These are phyloP conservation scores for Zygoascus biomembranicola DNA, from an alignment of 805 yeast genomes.

Conservation along the genomic window DNA sequence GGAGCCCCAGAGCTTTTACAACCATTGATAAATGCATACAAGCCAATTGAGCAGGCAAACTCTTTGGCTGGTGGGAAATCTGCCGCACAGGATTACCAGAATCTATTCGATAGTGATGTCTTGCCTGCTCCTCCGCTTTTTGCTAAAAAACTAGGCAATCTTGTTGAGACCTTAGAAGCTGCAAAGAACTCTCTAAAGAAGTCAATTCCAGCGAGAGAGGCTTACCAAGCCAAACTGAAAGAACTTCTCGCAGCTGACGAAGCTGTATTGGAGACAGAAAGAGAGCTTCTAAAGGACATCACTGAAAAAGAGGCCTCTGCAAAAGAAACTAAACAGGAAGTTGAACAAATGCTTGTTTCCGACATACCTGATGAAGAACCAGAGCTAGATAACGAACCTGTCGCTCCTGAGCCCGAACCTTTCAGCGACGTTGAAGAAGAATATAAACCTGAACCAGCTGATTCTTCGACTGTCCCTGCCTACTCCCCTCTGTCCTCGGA, in stretches of 20 bases:
- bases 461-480: conserved; percentile 14
- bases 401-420: background rate
- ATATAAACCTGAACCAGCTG: background rate
- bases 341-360: conserved; percentile 12
- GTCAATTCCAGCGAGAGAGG: conserved; percentile 19
- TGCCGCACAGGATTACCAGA: conserved; percentile 8
- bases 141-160: conserved; percentile 20
- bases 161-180: conserved; percentile 19
- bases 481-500: conserved; percentile 23
- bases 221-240: conserved; percentile 23
- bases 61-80: background rate
- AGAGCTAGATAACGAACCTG: conserved; percentile 2
- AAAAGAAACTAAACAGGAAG: conserved; percentile 15
- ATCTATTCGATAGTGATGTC: conserved; percentile 20
- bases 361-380: background rate
- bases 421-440: background rate
- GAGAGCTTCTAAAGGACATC: conserved; percentile 22
- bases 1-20: background rate
- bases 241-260: conserved; percentile 22
- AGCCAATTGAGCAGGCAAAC: background rate
- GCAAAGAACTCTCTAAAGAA: conserved; percentile 22
- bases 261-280: conserved; percentile 22
- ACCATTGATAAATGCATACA: background rate
- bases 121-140: conserved; percentile 30
- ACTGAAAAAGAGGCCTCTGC: conserved; percentile 24